Conservation (phyloP, 2,329 filamentous ascomycete genomes). For the Alternaria alternata region DNA sequence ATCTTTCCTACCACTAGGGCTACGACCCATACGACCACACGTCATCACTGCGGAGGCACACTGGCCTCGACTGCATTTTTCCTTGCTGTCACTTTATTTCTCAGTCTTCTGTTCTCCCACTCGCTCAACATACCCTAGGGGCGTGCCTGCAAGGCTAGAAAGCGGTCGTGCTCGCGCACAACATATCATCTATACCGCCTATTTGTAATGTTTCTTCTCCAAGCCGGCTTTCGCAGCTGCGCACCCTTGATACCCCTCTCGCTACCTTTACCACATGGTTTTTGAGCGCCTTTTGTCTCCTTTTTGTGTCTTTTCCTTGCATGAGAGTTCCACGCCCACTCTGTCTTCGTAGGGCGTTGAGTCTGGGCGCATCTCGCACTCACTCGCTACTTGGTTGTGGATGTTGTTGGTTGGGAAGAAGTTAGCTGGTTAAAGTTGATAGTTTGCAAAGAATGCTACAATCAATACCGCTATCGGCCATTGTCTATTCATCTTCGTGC, state of each 20-base stretch:
- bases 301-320: conserved; percentile 34
- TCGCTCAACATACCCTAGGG: conserved; percentile 14
- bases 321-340: conserved; percentile 53
- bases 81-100: conserved; percentile 2
- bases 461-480: not conserved
- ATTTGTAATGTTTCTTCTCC: conserved; percentile 22
- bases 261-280: conserved; percentile 4
- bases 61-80: conserved; percentile 1
- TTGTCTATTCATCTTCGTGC: not conserved
- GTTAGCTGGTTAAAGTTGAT: conserved; percentile 6
- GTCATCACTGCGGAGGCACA: conserved; percentile 8
- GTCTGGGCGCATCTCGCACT: not conserved
- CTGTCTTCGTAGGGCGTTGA: not conserved
- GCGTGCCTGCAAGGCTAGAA: conserved; percentile 21
- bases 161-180: conserved; percentile 25
- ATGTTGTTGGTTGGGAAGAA: not conserved
- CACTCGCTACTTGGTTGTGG: conserved; percentile 3
- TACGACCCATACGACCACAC: conserved; percentile 10
- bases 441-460: conserved; percentile 10
- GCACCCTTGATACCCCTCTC: conserved; percentile 25
- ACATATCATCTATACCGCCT: conserved; percentile 14
- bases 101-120: not conserved
- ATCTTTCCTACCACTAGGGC: conserved; percentile 6
- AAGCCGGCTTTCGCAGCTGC: conserved; percentile 9
- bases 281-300: conserved; percentile 6